phyloP scores from a whole-genome alignment of 495 filamentous ascomycete species.

The Amorphotheca resinae region DNA sequence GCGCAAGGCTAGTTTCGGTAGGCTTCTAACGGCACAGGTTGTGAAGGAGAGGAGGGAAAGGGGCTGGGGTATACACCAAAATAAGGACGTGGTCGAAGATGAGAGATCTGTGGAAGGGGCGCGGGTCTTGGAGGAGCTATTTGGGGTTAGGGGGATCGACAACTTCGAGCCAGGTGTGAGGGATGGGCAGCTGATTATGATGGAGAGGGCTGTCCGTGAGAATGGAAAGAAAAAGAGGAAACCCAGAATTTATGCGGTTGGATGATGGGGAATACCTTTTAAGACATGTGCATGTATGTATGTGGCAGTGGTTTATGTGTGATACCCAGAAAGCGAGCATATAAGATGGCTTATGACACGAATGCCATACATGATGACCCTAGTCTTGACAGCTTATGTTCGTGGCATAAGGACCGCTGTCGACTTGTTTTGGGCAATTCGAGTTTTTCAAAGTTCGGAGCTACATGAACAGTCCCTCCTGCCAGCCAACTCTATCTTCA shows the following conservation, averaged over 20 bases:
- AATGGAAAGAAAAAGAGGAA: constrained; percentile 4
- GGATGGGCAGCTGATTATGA: constrained; percentile 7
- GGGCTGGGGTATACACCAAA: constrained; percentile 13
- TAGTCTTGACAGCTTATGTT: too few relatives aligned
- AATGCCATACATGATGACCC: too few relatives aligned
- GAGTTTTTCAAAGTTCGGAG: too few relatives aligned
- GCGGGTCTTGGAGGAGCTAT: constrained; percentile 1
- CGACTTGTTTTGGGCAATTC: too few relatives aligned
- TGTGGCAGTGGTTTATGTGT: too few relatives aligned
- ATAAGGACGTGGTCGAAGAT: constrained; percentile 17
- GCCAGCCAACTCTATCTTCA: too few relatives aligned
- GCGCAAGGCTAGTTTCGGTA: constrained; percentile 29
- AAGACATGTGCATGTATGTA: too few relatives aligned
- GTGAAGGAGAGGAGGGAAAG: constrained; percentile 20
- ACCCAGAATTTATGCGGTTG: not conserved
- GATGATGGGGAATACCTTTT: not conserved
- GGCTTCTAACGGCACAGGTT: constrained; percentile 21
- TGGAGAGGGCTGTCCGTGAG: constrained; percentile 2
- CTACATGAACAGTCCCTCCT: too few relatives aligned
- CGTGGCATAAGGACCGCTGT: too few relatives aligned
- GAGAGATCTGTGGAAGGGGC: constrained; percentile 20
- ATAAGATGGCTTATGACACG: too few relatives aligned
- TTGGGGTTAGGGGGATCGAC: constrained; percentile 1
- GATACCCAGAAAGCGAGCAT: too few relatives aligned
- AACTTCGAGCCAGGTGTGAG: constrained; percentile 4